A percentile compares a stretch with the other conserved stretches of the same genome.
Evolutionary conservation across 148 eudicot species (phyloP).

Genomic region (Chenopodium suecicum): DNA sequence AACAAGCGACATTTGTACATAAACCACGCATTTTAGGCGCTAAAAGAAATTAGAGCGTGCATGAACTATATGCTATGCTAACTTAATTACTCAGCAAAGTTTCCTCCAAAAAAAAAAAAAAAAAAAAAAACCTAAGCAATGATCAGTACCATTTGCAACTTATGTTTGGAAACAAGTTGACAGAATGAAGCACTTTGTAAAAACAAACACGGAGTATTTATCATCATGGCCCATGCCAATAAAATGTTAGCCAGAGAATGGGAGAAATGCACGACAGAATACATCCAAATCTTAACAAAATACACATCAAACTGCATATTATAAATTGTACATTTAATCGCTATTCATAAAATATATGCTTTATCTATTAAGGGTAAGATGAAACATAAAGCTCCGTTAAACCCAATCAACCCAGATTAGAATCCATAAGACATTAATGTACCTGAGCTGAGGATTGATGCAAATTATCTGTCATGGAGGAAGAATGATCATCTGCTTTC

Average conservation of each 20-base stretch:
- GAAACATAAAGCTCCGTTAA: neutral
- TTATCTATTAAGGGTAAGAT: neutral
- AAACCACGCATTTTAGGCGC: neutral
- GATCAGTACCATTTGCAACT: neutral
- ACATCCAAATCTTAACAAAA: neutral
- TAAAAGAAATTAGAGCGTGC: no score
- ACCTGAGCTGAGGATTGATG: conserved; percentile 33
- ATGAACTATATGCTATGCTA: neutral
- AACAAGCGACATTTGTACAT: neutral
- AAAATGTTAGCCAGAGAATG: neutral
- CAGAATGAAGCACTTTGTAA: neutral
- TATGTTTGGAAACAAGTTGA: neutral
- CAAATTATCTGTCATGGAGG: conserved; percentile 24
- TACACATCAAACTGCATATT: neutral
- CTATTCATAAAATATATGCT: neutral
- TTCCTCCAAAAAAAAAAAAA: no score
- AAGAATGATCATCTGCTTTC: conserved; percentile 28
- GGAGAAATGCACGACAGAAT: neutral
- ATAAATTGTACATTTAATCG: no score
- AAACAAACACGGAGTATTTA: neutral
- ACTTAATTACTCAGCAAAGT: no score
- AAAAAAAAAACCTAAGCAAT: no score
- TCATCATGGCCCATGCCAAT: neutral
- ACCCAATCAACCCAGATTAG: neutral
- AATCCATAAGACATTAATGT: conserved; percentile 3